These are phyloP conservation scores for Phytomonas serpens DNA, from an alignment of 208 protist species.

Conservation along the genomic window DNA sequence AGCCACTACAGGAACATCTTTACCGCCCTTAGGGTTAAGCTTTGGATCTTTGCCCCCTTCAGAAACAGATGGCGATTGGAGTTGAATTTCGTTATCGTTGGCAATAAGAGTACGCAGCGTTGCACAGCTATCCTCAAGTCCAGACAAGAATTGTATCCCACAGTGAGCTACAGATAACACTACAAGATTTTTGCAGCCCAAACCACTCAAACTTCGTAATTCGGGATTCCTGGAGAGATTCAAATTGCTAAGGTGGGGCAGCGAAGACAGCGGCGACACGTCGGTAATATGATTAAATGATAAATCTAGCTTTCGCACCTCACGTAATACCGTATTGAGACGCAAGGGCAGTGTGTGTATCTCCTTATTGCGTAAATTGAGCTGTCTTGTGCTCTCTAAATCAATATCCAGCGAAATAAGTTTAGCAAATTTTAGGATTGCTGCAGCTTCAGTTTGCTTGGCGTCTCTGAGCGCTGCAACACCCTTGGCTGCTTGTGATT, in stretches of 20 bases:
- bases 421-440: slow-evolving; percentile 31
- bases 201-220: slow-evolving; percentile 33
- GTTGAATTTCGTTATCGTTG: slow-evolving; percentile 69
- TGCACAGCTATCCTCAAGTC: slow-evolving; percentile 40
- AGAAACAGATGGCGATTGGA: slow-evolving; percentile 29
- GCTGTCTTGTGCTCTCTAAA: slow-evolving; percentile 43
- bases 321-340: slow-evolving; percentile 39
- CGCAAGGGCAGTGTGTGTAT: slow-evolving; percentile 35
- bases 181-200: slow-evolving; percentile 35
- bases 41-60: background rate
- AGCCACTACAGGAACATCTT: slow-evolving; percentile 6
- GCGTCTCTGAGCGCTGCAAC: background rate
- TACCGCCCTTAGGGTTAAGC: background rate
- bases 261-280: slow-evolving; percentile 27
- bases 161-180: slow-evolving; percentile 65
- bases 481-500: background rate
- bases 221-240: slow-evolving; percentile 43
- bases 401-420: slow-evolving; percentile 73
- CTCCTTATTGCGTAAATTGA: slow-evolving; percentile 35
- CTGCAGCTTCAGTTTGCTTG: slow-evolving; percentile 16
- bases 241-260: slow-evolving; percentile 57
- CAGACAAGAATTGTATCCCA: slow-evolving; percentile 42
- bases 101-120: slow-evolving; percentile 70
- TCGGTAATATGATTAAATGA: slow-evolving; percentile 46
- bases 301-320: slow-evolving; percentile 66